Evolutionary conservation across 2,329 filamentous ascomycete genomes (phyloP).

Genomic region (Penicillium brasilianum): DNA sequence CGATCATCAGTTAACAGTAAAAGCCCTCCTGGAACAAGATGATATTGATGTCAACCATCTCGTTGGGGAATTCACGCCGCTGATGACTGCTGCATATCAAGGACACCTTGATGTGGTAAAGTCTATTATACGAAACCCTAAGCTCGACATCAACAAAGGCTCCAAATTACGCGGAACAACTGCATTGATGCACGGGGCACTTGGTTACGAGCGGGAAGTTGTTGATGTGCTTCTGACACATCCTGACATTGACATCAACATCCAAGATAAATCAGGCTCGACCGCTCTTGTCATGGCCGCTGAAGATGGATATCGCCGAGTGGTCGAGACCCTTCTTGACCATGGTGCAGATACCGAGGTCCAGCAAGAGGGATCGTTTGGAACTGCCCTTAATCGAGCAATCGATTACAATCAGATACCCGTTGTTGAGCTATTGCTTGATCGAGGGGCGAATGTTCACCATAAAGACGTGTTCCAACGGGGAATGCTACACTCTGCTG

Average conservation of each 20-base stretch:
- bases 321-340: slow-evolving; percentile 7
- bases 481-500: slow-evolving; percentile 9
- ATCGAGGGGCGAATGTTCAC: slow-evolving; percentile 8
- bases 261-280: slow-evolving; percentile 5
- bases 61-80: background rate
- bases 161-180: background rate
- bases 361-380: slow-evolving; percentile 1
- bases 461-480: slow-evolving; percentile 7
- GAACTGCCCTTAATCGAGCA: slow-evolving; percentile 8
- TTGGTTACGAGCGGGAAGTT: background rate
- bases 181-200: slow-evolving; percentile 1
- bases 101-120: background rate
- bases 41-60: slow-evolving; percentile 3
- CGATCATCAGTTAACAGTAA: background rate
- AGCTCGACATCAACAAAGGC: slow-evolving; percentile 9
- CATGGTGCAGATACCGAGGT: slow-evolving; percentile 8
- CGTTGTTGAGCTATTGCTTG: slow-evolving; percentile 7
- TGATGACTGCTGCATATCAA: slow-evolving; percentile 4
- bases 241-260: slow-evolving; percentile 7
- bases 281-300: slow-evolving; percentile 9
- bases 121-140: background rate
- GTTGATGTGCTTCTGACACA: slow-evolving; percentile 4
- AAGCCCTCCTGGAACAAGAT: background rate
- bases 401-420: slow-evolving; percentile 9
- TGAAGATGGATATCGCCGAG: slow-evolving; percentile 5